phyloP scores from a whole-genome alignment of 768 basidiomycete species.

The Rhizopogon roseolus region DNA sequence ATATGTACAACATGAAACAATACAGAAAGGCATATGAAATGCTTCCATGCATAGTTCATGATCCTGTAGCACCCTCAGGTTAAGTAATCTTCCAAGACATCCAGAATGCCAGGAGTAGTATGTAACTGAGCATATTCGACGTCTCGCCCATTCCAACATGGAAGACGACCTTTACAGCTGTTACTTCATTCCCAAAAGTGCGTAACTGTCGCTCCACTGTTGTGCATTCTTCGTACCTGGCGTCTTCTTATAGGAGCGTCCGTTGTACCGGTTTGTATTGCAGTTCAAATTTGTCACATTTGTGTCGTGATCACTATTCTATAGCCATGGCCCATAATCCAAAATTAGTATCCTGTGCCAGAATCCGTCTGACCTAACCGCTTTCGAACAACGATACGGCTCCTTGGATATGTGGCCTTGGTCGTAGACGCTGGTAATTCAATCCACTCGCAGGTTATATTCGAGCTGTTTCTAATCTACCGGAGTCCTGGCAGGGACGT shows the following conservation, averaged over 20 bases:
- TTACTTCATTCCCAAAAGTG: constrained; percentile 26
- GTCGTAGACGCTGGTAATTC: constrained; percentile 7
- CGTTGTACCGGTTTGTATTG: constrained; percentile 5
- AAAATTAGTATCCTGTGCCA: constrained; percentile 6
- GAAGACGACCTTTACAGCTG: constrained; percentile 20
- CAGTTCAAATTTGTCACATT: neutral
- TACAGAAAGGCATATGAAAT: constrained; percentile 1
- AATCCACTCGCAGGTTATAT: neutral
- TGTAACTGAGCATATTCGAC: neutral
- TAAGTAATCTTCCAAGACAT: neutral
- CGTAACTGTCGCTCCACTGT: constrained; percentile 3
- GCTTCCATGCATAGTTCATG: neutral
- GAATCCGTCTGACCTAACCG: constrained; percentile 5
- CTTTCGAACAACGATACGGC: constrained; percentile 7
- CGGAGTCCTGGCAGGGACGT: constrained; percentile 1
- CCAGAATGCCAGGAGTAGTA: neutral
- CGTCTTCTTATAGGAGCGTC: constrained; percentile 3
- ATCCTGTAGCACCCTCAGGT: neutral
- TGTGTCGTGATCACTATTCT: too few relatives aligned
- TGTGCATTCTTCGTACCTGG: neutral
- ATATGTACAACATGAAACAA: neutral
- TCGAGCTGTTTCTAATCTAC: neutral
- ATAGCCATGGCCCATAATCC: constrained; percentile 10
- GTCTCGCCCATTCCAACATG: constrained; percentile 15
- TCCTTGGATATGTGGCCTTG: constrained; percentile 12